Conservation (phyloP, 768 basidiomycete genomes). For the Scleroderma bovista region DNA sequence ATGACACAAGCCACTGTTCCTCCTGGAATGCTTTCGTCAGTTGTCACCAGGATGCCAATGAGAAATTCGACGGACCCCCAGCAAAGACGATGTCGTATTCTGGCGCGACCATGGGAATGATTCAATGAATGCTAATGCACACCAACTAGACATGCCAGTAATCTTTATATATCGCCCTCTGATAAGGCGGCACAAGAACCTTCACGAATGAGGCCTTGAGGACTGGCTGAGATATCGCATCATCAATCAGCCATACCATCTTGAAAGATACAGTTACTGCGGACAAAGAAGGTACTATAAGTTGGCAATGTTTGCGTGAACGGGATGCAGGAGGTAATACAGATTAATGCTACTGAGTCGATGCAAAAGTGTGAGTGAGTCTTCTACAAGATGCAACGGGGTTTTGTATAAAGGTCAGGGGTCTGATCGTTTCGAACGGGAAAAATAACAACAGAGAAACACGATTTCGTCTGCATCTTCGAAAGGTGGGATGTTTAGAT, state of each 20-base stretch:
- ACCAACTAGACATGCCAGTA: too few species aligned
- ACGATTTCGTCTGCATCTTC: constrained; percentile 17
- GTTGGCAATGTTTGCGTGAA: not conserved
- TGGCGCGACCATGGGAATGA: not conserved
- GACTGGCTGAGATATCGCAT: too few species aligned
- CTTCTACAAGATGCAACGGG: not conserved
- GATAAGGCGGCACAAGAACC: too few species aligned
- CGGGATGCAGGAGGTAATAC: not conserved
- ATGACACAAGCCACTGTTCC: constrained; percentile 25
- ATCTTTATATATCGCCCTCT: too few species aligned
- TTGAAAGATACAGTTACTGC: too few species aligned
- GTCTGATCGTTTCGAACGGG: constrained; percentile 13
- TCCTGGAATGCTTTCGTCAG: constrained; percentile 2
- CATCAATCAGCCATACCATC: too few species aligned
- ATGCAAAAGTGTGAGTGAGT: not conserved
- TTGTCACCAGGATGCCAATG: not conserved
- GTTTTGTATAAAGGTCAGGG: not conserved
- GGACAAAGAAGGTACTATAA: too few species aligned
- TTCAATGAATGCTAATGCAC: too few species aligned
- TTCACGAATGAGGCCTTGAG: too few species aligned
- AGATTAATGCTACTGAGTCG: not conserved
- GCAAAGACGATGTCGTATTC: constrained; percentile 47
- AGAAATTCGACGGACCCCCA: constrained; percentile 36
- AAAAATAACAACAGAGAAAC: constrained; percentile 24
- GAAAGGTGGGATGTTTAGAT: not conserved